Evolutionary conservation across 176 grass and related monocot species (phyloP).

Genomic region (Carex myosuroides): DNA sequence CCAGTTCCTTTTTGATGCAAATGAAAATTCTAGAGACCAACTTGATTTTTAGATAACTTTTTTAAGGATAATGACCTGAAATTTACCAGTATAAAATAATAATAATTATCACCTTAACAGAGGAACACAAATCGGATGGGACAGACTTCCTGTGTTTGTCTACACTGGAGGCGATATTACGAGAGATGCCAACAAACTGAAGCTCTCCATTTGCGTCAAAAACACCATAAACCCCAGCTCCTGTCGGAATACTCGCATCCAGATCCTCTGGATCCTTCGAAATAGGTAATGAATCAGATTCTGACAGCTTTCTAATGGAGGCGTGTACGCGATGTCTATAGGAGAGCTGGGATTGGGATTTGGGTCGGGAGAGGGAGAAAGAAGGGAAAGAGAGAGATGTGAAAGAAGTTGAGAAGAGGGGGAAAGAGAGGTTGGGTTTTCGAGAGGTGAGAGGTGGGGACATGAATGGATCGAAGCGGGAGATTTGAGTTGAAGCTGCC

Average conservation of each 20-base stretch:
- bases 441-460: constrained; percentile 13
- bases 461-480: constrained; percentile 16
- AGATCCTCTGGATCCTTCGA: constrained; percentile 29
- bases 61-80: neutral
- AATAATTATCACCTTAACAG: constrained; percentile 55
- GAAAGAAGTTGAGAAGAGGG: neutral
- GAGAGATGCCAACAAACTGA: constrained; percentile 81
- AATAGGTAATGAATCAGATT: constrained; percentile 40
- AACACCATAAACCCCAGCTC: constrained; percentile 59
- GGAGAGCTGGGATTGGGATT: neutral
- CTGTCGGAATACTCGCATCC: constrained; percentile 26
- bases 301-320: constrained; percentile 40
- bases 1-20: too few relatives aligned
- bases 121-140: constrained; percentile 47
- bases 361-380: neutral
- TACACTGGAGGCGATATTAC: constrained; percentile 68
- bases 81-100: neutral
- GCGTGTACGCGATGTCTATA: neutral
- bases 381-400: constrained; percentile 6
- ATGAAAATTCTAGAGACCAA: neutral
- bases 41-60: neutral
- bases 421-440: neutral
- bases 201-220: constrained; percentile 51
- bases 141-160: constrained; percentile 62
- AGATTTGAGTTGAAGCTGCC: neutral